Base-by-base conservation (phyloP, 1,284 basidiomycete genomes). In the Ustilago hordei region DNA sequence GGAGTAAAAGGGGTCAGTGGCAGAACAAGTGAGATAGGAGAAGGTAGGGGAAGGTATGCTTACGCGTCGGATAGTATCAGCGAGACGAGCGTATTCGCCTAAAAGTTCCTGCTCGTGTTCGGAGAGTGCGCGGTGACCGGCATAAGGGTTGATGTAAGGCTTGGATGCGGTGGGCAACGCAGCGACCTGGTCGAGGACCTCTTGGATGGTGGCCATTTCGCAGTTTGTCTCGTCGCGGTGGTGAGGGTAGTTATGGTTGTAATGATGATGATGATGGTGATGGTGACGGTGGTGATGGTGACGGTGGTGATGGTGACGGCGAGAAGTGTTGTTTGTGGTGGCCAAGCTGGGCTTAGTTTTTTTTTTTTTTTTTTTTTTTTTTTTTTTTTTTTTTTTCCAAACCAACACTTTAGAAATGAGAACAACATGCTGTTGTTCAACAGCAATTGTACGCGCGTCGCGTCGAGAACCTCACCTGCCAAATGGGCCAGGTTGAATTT, bases 41-140 rank as follows among this genome's bases (percentile, higher is more conserved):
- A 11, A 31, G 23, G 13, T 8, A 32, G 31, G 31, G 28, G 23
- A 6, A 52, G 7, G 15, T n/a, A 43, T 8, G 63, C 81, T 69
- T 58, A 84, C 83, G 31, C 82, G 65, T 45, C 76, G 76, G 50
- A 83, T 74, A 9, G 81, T 84, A 13, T 71, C 76, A 11, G 84
- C 83, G 2, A 85, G 75, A 35, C 82, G 70, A 58, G 81, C 81
- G 38, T 85, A 85, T 59, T 85, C 84, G 60, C 81, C 81, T 11
- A 85, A 61, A 7, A 85, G 69, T 53, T 79, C 79, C 55, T 80
- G 76, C 68, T 85, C 81, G 39, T 62, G 65, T 43, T 71, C 65
- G 17, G 71, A 68, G 39, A 85, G 77, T 6, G 66, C 62, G 15
- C 81, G 64, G 50, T 85, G 75, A 35, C 81, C 80, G 6, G 77